Conservation (phyloP, 2,329 filamentous ascomycete species). For the Ophiostoma sp. region DNA sequence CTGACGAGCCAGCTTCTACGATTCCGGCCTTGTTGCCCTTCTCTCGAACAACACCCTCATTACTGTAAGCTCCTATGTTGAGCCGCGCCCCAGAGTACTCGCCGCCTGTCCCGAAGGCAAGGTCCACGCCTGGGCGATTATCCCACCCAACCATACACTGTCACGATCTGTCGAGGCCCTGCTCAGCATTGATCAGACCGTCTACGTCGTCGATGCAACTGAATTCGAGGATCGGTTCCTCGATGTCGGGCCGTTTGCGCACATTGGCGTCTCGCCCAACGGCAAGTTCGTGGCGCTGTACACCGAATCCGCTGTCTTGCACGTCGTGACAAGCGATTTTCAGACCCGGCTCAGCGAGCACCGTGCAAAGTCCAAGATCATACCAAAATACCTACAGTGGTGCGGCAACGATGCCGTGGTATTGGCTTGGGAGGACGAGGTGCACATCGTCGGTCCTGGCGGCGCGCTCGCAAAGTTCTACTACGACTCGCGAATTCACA, state of each 20-base stretch:
- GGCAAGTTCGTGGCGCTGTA: conserved; percentile 85
- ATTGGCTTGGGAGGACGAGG: conserved; percentile 95
- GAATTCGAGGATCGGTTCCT: conserved; percentile 89
- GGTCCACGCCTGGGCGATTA: conserved; percentile 82
- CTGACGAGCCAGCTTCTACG: conserved; percentile 59
- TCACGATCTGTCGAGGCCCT: conserved; percentile 91
- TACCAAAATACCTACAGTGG: conserved; percentile 87
- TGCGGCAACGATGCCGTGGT: conserved; percentile 92
- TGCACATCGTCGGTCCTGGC: conserved; percentile 84
- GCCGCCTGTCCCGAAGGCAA: conserved; percentile 70
- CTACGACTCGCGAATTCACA: conserved; percentile 85
- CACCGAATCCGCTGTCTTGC: conserved; percentile 75
- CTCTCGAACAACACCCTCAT: conserved; percentile 83
- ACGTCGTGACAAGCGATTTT: conserved; percentile 93
- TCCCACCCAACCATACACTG: conserved; percentile 80
- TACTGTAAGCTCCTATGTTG: conserved; percentile 80
- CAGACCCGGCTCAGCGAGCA: conserved; percentile 89
- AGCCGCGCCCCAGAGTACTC: conserved; percentile 80
- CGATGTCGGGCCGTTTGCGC: conserved; percentile 85
- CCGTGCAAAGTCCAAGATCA: conserved; percentile 76
- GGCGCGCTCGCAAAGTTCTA: conserved; percentile 72
- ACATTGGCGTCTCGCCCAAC: conserved; percentile 86
- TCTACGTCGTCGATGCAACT: conserved; percentile 79
- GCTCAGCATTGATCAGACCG: conserved; percentile 74
- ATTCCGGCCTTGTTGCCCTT: conserved; percentile 85